Evolutionary conservation across 805 yeast species (phyloP).

Genomic region (Ascoidea asiatica): DNA sequence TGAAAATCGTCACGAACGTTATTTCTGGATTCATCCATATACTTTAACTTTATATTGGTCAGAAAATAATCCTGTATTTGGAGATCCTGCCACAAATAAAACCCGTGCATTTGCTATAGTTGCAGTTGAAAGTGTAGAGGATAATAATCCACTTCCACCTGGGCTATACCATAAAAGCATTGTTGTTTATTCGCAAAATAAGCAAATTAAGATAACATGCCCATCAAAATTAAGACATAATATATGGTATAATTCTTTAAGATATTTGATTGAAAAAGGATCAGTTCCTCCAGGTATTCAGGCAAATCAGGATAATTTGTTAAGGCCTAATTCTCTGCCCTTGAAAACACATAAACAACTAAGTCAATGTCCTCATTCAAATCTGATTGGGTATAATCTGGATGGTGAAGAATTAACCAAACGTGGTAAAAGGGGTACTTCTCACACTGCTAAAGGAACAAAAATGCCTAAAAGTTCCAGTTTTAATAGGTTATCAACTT

Average conservation of each 20-base stretch:
- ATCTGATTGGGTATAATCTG: no score
- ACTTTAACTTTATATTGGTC: conserved; percentile 88
- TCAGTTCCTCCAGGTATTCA: conserved; percentile 45
- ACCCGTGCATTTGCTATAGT: conserved; percentile 73
- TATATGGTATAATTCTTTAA: conserved; percentile 78
- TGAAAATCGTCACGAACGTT: conserved; percentile 78
- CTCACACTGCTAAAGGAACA: no score
- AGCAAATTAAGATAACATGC: conserved; percentile 70
- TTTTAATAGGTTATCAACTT: background rate
- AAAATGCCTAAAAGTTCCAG: background rate
- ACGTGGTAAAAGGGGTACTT: no score
- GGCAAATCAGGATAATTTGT: background rate
- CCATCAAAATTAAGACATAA: conserved; percentile 79
- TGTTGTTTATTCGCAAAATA: conserved; percentile 49
- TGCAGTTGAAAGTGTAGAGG: conserved; percentile 68
- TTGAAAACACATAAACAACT: background rate
- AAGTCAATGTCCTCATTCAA: no score
- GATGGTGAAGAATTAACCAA: background rate
- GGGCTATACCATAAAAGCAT: conserved; percentile 82
- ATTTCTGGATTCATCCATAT: conserved; percentile 95
- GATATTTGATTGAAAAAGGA: conserved; percentile 57
- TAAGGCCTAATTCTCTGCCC: background rate
- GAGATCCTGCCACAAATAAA: conserved; percentile 49
- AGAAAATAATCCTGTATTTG: conserved; percentile 58
- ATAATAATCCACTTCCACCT: conserved; percentile 77